Conservation (phyloP, 495 filamentous ascomycete species). For the Lasiosphaeris hirsuta region DNA sequence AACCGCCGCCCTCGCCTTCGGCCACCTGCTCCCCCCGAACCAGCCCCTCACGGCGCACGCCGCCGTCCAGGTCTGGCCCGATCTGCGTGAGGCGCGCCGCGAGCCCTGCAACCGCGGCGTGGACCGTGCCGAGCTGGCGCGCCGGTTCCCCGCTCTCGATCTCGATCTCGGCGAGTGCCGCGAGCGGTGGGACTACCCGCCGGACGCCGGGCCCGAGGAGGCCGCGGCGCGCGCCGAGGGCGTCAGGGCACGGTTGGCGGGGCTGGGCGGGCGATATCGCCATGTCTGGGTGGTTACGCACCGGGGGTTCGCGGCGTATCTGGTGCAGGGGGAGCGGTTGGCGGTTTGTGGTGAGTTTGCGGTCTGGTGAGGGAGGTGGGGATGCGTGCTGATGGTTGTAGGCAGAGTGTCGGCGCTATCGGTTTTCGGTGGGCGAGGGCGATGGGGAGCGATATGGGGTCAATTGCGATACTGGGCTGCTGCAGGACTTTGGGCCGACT, state of each 20-base stretch:
- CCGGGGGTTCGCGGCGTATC: not conserved
- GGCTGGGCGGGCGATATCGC: not conserved
- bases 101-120: constrained; percentile 1
- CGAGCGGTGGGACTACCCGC: constrained; percentile 3
- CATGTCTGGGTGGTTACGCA: constrained; percentile 6
- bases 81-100: not conserved
- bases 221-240: not conserved
- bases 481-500: constrained; percentile 1
- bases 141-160: not conserved
- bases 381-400: not conserved
- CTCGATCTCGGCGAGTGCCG: not conserved
- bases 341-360: not conserved
- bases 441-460: not conserved
- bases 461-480: not conserved
- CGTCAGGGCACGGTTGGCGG: not conserved
- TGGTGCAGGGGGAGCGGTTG: constrained; percentile 4
- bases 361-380: not conserved
- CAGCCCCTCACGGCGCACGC: not conserved
- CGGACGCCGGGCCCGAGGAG: not conserved
- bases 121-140: not conserved
- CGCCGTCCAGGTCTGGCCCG: constrained; percentile 2
- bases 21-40: not conserved
- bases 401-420: not conserved
- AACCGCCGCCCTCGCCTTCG: constrained; percentile 45
- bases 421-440: not conserved